These are phyloP conservation scores for Stachybotrys echinatus DNA, from an alignment of 2,329 filamentous ascomycete species.

Conservation along the genomic window DNA sequence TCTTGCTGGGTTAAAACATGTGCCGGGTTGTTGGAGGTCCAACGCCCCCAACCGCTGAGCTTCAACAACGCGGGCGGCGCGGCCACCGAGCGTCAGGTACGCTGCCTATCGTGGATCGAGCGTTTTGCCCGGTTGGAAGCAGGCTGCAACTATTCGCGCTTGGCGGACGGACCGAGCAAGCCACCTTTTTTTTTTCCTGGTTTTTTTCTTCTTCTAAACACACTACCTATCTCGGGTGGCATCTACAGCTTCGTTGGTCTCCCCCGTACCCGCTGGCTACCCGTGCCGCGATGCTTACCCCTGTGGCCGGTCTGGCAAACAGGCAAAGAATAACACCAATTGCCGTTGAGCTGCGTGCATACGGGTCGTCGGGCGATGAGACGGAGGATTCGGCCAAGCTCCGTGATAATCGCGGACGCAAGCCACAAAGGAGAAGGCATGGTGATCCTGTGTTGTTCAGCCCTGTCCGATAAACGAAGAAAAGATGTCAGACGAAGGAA, in stretches of 20 bases:
- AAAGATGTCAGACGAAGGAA: neutral
- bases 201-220: too few relatives aligned
- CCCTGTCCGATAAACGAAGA: neutral
- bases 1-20: too few relatives aligned
- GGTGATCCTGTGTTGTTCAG: neutral
- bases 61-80: too few relatives aligned
- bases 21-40: neutral
- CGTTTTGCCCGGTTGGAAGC: too few relatives aligned
- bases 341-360: neutral
- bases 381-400: neutral
- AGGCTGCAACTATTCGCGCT: too few relatives aligned
- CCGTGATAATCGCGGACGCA: too few relatives aligned
- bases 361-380: neutral
- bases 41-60: neutral
- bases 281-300: neutral
- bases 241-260: neutral
- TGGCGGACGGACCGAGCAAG: neutral
- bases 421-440: too few relatives aligned
- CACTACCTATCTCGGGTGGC: too few relatives aligned
- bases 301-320: neutral
- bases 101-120: too few relatives aligned
- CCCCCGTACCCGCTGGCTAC: neutral
- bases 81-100: too few relatives aligned
- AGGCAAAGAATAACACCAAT: neutral
- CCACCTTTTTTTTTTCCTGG: neutral